Base-by-base conservation (phyloP, 352 stramenopile genomes). In the Lagenidium sp. region DNA sequence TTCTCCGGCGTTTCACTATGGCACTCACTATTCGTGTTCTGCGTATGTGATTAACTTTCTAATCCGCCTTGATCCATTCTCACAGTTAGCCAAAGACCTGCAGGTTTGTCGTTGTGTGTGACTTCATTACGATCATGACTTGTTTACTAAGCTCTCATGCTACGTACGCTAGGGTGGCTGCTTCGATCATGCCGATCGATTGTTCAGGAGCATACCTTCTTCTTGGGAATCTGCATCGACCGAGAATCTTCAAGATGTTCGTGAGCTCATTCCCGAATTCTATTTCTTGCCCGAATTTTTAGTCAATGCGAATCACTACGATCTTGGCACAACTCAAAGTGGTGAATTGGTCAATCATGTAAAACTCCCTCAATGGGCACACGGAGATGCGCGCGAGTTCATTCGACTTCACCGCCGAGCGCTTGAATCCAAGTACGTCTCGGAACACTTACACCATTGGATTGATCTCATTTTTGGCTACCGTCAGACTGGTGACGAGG, bases 391-490 rank as follows among this genome's bases (percentile, higher is more conserved):
- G 16, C 84, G 91, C 42, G 95, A 91, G 50, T 99, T 99, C 53
- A 71, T 99, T 22, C 80, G 94, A 21, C 61, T 98, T 0, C 94
- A 98, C 59, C 81, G 95, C n/a, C 76, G 77, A 21, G 96, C 96
- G 6, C 75, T 99, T 3, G 95, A 99, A 58, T 97, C 84, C 38
- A 94, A 97, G 47, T 88, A 97, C 49, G 96, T 97, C 16, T 98
- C 91, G 2, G 76, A 94, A 46, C 88, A 98, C 66, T 55, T 99
- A n/a, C 91, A 97, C 40, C 70, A 96, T 47, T 99, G 96, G 96
- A 98, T 99, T 49, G 96, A 99, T 65, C 65, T 99, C 11, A 90
- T 99, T 6, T 99, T 98, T 68, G 97, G 96, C 8, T 84, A 63
- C 46, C 98, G 97, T 44, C 95, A 99, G 61, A 93, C 94, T 19